Conservation (phyloP, 305 asterid species). For the Fraxinus floribunda region DNA sequence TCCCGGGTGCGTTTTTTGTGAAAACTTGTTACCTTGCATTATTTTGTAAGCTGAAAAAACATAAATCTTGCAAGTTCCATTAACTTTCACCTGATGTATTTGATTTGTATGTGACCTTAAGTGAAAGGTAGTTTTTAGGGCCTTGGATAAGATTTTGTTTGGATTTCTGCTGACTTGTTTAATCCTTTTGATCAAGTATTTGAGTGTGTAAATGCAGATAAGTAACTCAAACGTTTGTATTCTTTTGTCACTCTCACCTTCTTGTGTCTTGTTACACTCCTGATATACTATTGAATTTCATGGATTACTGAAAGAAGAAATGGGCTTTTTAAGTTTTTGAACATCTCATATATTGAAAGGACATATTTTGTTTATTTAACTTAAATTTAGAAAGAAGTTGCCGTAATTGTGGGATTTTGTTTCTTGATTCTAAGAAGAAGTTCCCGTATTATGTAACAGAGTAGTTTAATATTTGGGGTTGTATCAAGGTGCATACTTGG, state of each 20-base stretch:
- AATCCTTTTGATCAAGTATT: not conserved
- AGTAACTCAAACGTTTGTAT: not conserved
- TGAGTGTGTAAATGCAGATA: not conserved
- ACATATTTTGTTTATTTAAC: not conserved
- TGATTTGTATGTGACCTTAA: not conserved
- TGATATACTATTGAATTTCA: not conserved
- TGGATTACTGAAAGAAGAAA: not conserved
- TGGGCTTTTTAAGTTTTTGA: not conserved
- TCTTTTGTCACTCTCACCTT: not conserved
- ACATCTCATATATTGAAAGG: not conserved
- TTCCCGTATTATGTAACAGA: not conserved
- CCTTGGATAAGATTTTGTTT: not conserved
- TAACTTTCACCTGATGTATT: slow-evolving; percentile 4
- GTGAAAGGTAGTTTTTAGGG: not conserved
- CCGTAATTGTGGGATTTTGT: not conserved
- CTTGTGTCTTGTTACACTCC: not conserved
- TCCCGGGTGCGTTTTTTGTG: slow-evolving; percentile 60
- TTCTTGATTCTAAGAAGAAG: not conserved
- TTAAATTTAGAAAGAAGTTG: not conserved
- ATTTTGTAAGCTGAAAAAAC: not conserved
- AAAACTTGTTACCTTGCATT: not conserved
- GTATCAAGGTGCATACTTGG: not conserved
- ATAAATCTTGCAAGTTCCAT: not conserved
- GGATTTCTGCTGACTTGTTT: not conserved
- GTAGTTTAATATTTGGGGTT: not conserved